Conservation (phyloP, 192 early-diverging fungal genomes). For the Umbelopsis ramanniana region DNA sequence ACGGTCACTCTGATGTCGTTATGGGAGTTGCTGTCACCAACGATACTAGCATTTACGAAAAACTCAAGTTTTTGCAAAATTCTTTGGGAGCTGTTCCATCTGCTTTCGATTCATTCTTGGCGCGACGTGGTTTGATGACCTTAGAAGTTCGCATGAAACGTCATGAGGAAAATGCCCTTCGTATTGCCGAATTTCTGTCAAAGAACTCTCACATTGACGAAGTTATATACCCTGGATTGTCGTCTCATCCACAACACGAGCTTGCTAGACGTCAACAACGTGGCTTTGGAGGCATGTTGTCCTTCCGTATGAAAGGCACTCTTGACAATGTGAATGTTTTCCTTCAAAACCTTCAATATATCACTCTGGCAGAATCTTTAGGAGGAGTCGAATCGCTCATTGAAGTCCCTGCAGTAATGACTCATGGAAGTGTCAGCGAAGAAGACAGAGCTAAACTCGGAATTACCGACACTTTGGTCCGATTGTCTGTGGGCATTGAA, state of each 20-base stretch:
- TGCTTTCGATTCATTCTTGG: constrained; percentile 97
- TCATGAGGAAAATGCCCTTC: constrained; percentile 85
- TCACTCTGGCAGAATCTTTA: constrained; percentile 95
- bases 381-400: constrained; percentile 96
- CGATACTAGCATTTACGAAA: constrained; percentile 70
- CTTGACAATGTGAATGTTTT: constrained; percentile 83
- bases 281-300: constrained; percentile 97
- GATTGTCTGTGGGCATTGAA: constrained; percentile 94
- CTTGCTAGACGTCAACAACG: constrained; percentile 87
- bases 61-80: constrained; percentile 93
- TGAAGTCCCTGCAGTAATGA: constrained; percentile 96
- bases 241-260: constrained; percentile 89
- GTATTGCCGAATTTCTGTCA: constrained; percentile 82
- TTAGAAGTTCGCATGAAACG: constrained; percentile 93
- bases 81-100: constrained; percentile 95
- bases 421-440: constrained; percentile 87
- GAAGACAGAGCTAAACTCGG: constrained; percentile 86
- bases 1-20: constrained; percentile 98
- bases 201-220: constrained; percentile 70
- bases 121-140: constrained; percentile 94
- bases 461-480: constrained; percentile 92
- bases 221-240: constrained; percentile 94
- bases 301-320: constrained; percentile 88
- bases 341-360: constrained; percentile 76
- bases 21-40: constrained; percentile 94